Percentiles rank a stretch among this genome's conserved stretches.
phyloP scores from a whole-genome alignment of 2,329 filamentous ascomycete species.

The Hymenoscyphus infarciens region DNA sequence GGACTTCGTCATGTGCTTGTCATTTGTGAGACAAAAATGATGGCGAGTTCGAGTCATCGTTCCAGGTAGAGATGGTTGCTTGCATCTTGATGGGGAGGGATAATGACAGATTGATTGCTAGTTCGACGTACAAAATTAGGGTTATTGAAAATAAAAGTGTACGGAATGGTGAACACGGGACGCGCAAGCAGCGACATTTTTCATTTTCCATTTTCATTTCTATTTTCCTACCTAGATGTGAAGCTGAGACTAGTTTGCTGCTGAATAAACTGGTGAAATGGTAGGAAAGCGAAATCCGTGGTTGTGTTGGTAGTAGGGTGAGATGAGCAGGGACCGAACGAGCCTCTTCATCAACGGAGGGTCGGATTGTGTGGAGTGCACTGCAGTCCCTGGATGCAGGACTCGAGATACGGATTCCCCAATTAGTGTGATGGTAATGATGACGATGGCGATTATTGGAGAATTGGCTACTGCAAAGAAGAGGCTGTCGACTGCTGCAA shows the following conservation, averaged over 20 bases:
- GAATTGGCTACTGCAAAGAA: background rate
- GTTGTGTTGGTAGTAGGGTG: background rate
- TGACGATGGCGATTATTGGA: background rate
- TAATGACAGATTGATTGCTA: background rate
- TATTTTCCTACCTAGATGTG: background rate
- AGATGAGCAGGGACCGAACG: background rate
- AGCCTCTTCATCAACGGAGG: background rate
- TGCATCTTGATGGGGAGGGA: background rate
- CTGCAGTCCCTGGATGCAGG: background rate
- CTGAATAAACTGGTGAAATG: background rate
- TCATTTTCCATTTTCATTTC: no score
- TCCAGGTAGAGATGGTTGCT: background rate
- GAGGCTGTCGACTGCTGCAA: background rate
- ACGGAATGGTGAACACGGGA: background rate
- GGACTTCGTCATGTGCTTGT: conserved; percentile 9
- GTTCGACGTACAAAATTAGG: background rate
- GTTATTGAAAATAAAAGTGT: background rate
- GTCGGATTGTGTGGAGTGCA: background rate
- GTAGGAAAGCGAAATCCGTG: no score
- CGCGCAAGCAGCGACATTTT: background rate
- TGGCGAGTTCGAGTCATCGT: background rate
- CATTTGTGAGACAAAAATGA: conserved; percentile 1
- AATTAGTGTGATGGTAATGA: background rate
- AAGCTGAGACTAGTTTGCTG: background rate
- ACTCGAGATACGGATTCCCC: background rate